phyloP scores from a whole-genome alignment of 805 yeast genomes.

The Priceomyces fermenticarens region DNA sequence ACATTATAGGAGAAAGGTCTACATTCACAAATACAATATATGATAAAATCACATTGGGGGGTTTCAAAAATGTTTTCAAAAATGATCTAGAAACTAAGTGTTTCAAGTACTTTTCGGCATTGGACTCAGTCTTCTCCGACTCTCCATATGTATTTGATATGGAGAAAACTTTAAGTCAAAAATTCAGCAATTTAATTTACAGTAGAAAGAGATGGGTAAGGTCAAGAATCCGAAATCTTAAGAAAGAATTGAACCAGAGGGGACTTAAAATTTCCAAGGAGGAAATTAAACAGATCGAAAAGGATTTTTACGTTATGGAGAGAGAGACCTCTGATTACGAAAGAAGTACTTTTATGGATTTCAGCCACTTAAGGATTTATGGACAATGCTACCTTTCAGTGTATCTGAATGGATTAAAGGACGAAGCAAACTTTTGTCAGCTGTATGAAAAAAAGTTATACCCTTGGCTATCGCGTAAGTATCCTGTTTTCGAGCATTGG shows the following conservation, averaged over 20 bases:
- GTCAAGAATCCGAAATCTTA: conserved; percentile 13
- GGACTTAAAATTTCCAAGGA: conserved; percentile 11
- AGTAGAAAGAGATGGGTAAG: conserved; percentile 25
- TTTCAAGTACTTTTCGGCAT: conserved; percentile 13
- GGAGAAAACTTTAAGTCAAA: conserved; percentile 6
- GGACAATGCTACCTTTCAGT: conserved; percentile 22
- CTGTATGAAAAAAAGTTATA: conserved; percentile 14
- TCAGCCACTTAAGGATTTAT: conserved; percentile 21
- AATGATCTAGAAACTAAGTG: conserved; percentile 10
- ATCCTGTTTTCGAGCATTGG: conserved; percentile 21
- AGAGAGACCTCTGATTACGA: conserved; percentile 14
- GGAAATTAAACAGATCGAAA: conserved; percentile 10
- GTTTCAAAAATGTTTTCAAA: background rate
- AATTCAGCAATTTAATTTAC: conserved; percentile 20
- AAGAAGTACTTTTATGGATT: conserved; percentile 12
- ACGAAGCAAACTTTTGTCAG: conserved; percentile 9
- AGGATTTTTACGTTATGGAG: conserved; percentile 6
- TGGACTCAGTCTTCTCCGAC: conserved; percentile 7
- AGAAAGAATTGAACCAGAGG: conserved; percentile 10
- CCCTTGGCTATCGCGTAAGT: conserved; percentile 29
- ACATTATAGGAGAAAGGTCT: conserved; percentile 10
- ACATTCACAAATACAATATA: conserved; percentile 16
- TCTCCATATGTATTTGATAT: conserved; percentile 6
- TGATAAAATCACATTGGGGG: conserved; percentile 6
- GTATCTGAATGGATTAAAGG: background rate